Evolutionary conservation across 75 land plant genomes (phyloP).

Genomic region (Pinus taeda): DNA sequence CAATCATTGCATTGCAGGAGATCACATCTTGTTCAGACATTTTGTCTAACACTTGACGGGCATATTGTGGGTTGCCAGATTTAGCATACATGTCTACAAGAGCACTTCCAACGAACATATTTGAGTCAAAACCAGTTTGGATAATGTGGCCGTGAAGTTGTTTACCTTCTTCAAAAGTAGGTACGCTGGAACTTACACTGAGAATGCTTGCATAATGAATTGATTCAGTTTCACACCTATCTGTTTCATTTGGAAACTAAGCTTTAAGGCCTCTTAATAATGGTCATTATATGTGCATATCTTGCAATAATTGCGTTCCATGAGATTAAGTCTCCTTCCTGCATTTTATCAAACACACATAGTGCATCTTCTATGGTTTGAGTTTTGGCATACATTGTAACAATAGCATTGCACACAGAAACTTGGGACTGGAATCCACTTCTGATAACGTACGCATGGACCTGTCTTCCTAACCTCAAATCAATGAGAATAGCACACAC

Average conservation of each 20-base stretch:
- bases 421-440: constrained; percentile 5
- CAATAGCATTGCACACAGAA: constrained; percentile 64
- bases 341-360: constrained; percentile 38
- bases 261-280: constrained; percentile 56
- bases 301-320: constrained; percentile 75
- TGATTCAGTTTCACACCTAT: constrained; percentile 38
- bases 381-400: constrained; percentile 66
- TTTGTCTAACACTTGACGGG: constrained; percentile 32
- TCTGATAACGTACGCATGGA: constrained; percentile 4
- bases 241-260: constrained; percentile 46
- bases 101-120: constrained; percentile 27
- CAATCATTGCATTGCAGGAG: constrained; percentile 70
- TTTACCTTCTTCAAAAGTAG: constrained; percentile 15
- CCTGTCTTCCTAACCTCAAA: constrained; percentile 1
- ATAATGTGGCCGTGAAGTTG: constrained; percentile 37
- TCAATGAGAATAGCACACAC: constrained; percentile 6
- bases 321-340: constrained; percentile 42
- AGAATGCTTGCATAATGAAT: constrained; percentile 33
- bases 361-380: constrained; percentile 50
- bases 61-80: constrained; percentile 28
- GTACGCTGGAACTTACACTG: neutral
- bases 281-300: constrained; percentile 59
- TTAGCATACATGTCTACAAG: constrained; percentile 39
- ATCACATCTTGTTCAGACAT: constrained; percentile 56
- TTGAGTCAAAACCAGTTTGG: constrained; percentile 23